phyloP scores from a whole-genome alignment of 768 basidiomycete species.

The Omphalotus guepiniiformis region DNA sequence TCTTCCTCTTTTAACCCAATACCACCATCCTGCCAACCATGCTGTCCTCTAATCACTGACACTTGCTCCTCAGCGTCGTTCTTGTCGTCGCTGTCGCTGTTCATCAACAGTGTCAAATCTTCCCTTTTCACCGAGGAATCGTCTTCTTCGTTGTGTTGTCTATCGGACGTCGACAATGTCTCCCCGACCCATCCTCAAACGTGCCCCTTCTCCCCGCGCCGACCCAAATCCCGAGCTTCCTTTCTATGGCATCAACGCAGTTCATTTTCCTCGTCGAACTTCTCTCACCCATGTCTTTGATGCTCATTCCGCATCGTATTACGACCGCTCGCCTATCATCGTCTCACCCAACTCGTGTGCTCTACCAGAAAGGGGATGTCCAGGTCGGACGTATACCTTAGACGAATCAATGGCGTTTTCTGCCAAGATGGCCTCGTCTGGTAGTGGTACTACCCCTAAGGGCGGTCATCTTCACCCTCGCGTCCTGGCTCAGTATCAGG shows the following conservation, averaged over 20 bases:
- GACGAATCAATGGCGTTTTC: slow-evolving; percentile 28
- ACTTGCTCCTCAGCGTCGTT: slow-evolving; percentile 1
- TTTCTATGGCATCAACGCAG: slow-evolving; percentile 29
- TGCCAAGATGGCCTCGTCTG: not conserved
- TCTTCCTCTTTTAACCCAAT: slow-evolving; percentile 7
- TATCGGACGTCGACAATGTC: too few species aligned
- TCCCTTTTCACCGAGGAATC: not conserved
- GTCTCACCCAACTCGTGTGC: slow-evolving; percentile 70
- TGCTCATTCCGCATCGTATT: slow-evolving; percentile 52
- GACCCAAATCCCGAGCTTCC: slow-evolving; percentile 13
- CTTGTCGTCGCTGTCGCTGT: slow-evolving; percentile 6
- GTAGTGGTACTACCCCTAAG: not conserved
- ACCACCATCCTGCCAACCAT: slow-evolving; percentile 5
- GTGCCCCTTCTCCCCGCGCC: slow-evolving; percentile 24
- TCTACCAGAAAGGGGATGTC: slow-evolving; percentile 75
- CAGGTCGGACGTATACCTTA: slow-evolving; percentile 62
- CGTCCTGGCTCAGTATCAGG: not conserved
- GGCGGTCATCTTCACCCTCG: slow-evolving; percentile 8
- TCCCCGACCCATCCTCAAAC: slow-evolving; percentile 61
- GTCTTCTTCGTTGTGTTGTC: too few species aligned
- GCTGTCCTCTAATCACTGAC: slow-evolving; percentile 6
- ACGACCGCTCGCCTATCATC: slow-evolving; percentile 79
- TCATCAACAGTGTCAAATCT: not conserved
- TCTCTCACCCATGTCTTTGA: slow-evolving; percentile 45
- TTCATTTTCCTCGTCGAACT: slow-evolving; percentile 53